Base-by-base conservation (phyloP, 352 stramenopile genomes). In the Globisporangium heterothallicum region DNA sequence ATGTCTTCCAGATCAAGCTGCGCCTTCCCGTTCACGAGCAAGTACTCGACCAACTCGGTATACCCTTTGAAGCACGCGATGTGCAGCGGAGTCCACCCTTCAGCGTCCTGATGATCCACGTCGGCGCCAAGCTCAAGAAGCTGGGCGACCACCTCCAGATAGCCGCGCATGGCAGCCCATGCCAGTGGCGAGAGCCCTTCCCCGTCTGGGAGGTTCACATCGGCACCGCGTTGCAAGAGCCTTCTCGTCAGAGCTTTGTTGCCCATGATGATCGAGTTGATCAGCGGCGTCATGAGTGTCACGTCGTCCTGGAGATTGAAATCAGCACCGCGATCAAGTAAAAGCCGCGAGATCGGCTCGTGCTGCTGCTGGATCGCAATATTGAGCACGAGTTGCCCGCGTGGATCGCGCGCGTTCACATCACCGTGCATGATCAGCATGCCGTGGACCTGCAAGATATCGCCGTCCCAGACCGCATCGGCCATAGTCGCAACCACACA, bases 291-390 rank as follows among this genome's bases (percentile, higher is more conserved):
- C 34, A 72, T 66, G 8, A 80, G 57, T 25, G 73, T 80, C 1
- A 53, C 44, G 44, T 85, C 66, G 42, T 92, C 77, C 26, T 86
- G 76, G 7, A 72, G 53, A 51, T 92, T 73, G 25, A 88, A 64
- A 32, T 90, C 70, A 0, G 81, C 81, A 2, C 72, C 74, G 21
- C 80, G 78, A 27, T 89, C 81, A 3, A 92, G 63, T 22, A 92
- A 49, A 34, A 92, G 59, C 4, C 79, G 74, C 49, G 74, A 63
- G 56, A 90, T 87, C 8, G 81, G 74, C 45, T 85, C 77, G 25
- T 88, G 66, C 40, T 89, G 75, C 47, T 88, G 77, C 59, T 90
- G 81, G 45, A 92, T 92, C 45, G 72, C 68, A 27, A 92, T 77
- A 21, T 88, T 87, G 12, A 92, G 59, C 4, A 77, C 58, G 1